These are phyloP conservation scores for Trichoderma polysporum DNA, from an alignment of 2,329 filamentous ascomycete species.

Conservation along the genomic window DNA sequence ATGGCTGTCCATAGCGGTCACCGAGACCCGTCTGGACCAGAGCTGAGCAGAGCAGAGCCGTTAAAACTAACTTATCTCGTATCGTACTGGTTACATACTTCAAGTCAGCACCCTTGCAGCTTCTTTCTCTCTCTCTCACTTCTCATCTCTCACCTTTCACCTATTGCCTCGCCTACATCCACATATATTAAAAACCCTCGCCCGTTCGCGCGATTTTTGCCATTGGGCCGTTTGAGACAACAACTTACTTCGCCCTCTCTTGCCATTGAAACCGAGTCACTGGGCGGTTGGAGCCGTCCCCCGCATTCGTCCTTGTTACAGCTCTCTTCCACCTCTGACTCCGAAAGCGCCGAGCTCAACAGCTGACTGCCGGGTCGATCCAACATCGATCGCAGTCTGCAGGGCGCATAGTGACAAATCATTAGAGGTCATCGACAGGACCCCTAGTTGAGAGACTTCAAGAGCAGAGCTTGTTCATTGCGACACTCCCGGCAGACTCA, in stretches of 20 bases:
- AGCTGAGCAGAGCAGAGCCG: background rate
- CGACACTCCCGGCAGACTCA: background rate
- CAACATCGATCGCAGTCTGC: background rate
- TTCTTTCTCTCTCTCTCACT: background rate
- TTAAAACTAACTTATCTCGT: background rate
- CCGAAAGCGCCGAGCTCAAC: background rate
- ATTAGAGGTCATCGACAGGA: background rate
- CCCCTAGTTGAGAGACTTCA: background rate
- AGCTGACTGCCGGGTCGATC: background rate
- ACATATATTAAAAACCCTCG: background rate
- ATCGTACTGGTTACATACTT: background rate
- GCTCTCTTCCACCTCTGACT: background rate
- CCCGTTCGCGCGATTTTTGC: background rate
- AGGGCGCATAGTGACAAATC: conserved; percentile 9
- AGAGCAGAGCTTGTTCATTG: background rate
- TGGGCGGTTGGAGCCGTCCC: background rate
- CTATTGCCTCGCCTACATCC: background rate
- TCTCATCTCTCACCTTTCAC: background rate
- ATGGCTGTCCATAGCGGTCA: background rate
- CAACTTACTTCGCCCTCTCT: background rate
- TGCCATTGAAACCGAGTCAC: background rate
- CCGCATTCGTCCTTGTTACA: conserved; percentile 6
- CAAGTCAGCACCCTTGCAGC: background rate
- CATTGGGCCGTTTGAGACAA: background rate
- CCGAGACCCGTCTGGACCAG: background rate